Percentiles rank a stretch among this genome's conserved stretches.
phyloP scores from a whole-genome alignment of 345 rosid species.

The Arabis hirsuta region DNA sequence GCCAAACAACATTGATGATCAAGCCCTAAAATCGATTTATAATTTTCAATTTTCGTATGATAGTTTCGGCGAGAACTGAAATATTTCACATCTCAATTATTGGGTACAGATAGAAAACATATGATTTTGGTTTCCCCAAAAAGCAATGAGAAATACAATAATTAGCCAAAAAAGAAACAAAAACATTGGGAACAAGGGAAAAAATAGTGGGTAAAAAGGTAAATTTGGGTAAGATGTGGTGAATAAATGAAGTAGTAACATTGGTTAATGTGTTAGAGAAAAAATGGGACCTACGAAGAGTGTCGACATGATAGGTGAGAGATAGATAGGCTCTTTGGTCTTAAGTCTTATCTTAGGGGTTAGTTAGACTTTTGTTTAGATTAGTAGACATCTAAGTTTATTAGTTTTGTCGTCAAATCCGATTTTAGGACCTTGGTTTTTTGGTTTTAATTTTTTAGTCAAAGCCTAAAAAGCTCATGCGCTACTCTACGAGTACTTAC shows the following conservation, averaged over 20 bases:
- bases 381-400: constrained; percentile 28
- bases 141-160: constrained; percentile 15
- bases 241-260: constrained; percentile 27
- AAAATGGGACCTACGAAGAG: constrained; percentile 20
- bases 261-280: constrained; percentile 17
- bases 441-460: constrained; percentile 32
- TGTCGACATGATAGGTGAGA: constrained; percentile 40
- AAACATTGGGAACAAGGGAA: constrained; percentile 39
- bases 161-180: constrained; percentile 31
- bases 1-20: too few species aligned
- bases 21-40: not conserved
- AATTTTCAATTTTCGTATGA: not conserved
- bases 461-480: constrained; percentile 44
- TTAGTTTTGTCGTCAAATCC: constrained; percentile 38
- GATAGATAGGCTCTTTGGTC: constrained; percentile 35
- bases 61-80: constrained; percentile 8
- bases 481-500: constrained; percentile 32
- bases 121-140: not conserved
- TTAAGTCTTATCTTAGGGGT: not conserved
- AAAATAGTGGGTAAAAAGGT: constrained; percentile 37
- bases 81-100: constrained; percentile 24
- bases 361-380: constrained; percentile 38
- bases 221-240: constrained; percentile 46
- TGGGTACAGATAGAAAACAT: constrained; percentile 9
- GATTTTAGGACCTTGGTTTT: constrained; percentile 30